A percentile compares a stretch with the other conserved stretches of the same genome.
These are phyloP conservation scores for Aureobasidium musti DNA, from an alignment of 2,329 filamentous ascomycete genomes.

Conservation along the genomic window DNA sequence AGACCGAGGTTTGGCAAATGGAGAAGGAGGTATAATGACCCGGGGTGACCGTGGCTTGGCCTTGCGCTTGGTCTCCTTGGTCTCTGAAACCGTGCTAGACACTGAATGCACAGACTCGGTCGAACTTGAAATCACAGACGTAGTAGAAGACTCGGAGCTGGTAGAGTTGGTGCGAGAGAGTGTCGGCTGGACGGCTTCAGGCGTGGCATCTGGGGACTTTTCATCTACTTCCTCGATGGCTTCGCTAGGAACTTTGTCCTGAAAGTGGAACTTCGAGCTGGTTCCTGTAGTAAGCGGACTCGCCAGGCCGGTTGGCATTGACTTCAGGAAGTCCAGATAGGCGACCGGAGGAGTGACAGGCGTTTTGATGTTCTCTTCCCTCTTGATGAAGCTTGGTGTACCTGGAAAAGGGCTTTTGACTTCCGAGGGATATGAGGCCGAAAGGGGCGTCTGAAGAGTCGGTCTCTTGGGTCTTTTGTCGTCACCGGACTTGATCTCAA, in stretches of 20 bases:
- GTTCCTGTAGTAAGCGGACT: conserved; percentile 65
- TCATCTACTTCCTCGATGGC: conserved; percentile 39
- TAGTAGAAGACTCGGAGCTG: conserved; percentile 34
- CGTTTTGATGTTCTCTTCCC: conserved; percentile 68
- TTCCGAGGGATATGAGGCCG: conserved; percentile 59
- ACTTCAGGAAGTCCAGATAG: conserved; percentile 91
- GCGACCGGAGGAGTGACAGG: conserved; percentile 88
- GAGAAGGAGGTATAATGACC: conserved; percentile 48
- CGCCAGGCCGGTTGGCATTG: conserved; percentile 68
- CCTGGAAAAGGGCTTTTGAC: conserved; percentile 66
- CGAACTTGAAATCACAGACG: conserved; percentile 29
- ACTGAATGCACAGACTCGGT: conserved; percentile 24
- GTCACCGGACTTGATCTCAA: conserved; percentile 41
- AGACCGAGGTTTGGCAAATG: conserved; percentile 55
- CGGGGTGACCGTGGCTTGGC: conserved; percentile 43
- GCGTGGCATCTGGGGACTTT: conserved; percentile 35
- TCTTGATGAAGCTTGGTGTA: conserved; percentile 66
- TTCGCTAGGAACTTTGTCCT: conserved; percentile 43
- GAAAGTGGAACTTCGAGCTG: conserved; percentile 54
- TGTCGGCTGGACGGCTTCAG: conserved; percentile 39
- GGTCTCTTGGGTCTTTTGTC: conserved; percentile 44
- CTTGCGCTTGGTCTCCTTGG: conserved; percentile 10
- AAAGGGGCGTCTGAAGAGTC: conserved; percentile 59
- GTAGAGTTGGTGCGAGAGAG: conserved; percentile 43
- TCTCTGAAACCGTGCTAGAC: conserved; percentile 25